Evolutionary conservation across 345 rosid genomes (phyloP).

Genomic region (Gynandropsis gynandra): DNA sequence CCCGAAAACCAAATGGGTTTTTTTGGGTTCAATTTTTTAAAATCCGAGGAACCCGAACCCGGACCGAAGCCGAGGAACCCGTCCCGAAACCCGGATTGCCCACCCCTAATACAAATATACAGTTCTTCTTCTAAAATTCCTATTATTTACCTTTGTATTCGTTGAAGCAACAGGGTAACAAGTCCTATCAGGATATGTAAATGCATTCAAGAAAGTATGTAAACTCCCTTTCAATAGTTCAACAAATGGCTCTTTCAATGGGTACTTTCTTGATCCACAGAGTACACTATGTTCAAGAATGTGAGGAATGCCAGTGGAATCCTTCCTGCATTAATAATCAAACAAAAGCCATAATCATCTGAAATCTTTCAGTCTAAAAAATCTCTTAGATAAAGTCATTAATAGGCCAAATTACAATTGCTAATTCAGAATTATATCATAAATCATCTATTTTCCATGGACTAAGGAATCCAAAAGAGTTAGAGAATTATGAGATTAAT

Average conservation of each 20-base stretch:
- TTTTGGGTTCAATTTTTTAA: too few species aligned
- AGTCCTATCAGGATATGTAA: slow-evolving; percentile 96
- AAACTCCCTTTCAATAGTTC: slow-evolving; percentile 91
- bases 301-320: slow-evolving; percentile 98
- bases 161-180: slow-evolving; percentile 99
- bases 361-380: neutral
- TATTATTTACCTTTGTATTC: slow-evolving; percentile 88
- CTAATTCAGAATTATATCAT: slow-evolving; percentile 1
- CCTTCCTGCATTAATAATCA: slow-evolving; percentile 51
- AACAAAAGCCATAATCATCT: neutral
- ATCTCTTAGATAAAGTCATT: slow-evolving; percentile 4
- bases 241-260: slow-evolving; percentile 95
- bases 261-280: slow-evolving; percentile 95
- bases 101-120: too few species aligned
- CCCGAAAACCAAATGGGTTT: too few species aligned
- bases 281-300: slow-evolving; percentile 93
- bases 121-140: too few species aligned
- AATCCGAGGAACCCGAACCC: too few species aligned
- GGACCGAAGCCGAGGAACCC: too few species aligned
- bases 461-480: neutral
- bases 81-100: too few species aligned
- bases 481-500: neutral
- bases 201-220: slow-evolving; percentile 88
- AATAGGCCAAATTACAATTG: neutral
- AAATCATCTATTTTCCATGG: slow-evolving; percentile 1